phyloP scores from a whole-genome alignment of 192 early-diverging fungal species.

The Fimicolochytrium jonesii region DNA sequence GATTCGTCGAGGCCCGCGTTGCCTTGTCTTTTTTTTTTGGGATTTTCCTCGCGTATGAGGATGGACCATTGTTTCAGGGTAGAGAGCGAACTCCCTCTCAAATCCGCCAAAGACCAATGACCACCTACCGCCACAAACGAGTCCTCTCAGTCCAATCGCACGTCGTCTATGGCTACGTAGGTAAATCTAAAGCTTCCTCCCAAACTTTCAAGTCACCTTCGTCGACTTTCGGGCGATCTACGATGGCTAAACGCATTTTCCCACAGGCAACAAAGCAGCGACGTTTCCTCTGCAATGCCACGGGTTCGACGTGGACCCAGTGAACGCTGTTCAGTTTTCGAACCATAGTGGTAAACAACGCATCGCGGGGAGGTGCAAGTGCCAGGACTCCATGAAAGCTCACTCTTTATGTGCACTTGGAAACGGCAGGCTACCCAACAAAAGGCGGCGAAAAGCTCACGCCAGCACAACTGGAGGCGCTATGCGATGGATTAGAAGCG shows the following conservation, averaged over 20 bases:
- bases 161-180: slow-evolving; percentile 63
- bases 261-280: slow-evolving; percentile 79
- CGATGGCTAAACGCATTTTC: neutral
- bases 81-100: too few relatives aligned
- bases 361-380: too few relatives aligned
- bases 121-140: too few relatives aligned
- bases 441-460: slow-evolving; percentile 68
- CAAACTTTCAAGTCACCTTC: too few relatives aligned
- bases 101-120: too few relatives aligned
- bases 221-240: neutral
- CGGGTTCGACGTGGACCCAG: slow-evolving; percentile 86
- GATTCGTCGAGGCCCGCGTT: too few relatives aligned
- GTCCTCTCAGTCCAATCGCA: slow-evolving; percentile 56
- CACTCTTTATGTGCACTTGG: too few relatives aligned
- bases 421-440: slow-evolving; percentile 72
- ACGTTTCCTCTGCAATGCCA: slow-evolving; percentile 89
- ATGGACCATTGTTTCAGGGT: too few relatives aligned
- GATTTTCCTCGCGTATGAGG: too few relatives aligned
- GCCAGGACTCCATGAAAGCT: too few relatives aligned
- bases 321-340: slow-evolving; percentile 91
- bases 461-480: slow-evolving; percentile 57
- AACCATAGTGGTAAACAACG: slow-evolving; percentile 75
- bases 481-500: slow-evolving; percentile 66
- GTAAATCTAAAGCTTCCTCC: slow-evolving; percentile 2
- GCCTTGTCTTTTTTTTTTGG: too few relatives aligned